phyloP scores from a whole-genome alignment of 2,329 filamentous ascomycete genomes.

The Penicillium sp. region DNA sequence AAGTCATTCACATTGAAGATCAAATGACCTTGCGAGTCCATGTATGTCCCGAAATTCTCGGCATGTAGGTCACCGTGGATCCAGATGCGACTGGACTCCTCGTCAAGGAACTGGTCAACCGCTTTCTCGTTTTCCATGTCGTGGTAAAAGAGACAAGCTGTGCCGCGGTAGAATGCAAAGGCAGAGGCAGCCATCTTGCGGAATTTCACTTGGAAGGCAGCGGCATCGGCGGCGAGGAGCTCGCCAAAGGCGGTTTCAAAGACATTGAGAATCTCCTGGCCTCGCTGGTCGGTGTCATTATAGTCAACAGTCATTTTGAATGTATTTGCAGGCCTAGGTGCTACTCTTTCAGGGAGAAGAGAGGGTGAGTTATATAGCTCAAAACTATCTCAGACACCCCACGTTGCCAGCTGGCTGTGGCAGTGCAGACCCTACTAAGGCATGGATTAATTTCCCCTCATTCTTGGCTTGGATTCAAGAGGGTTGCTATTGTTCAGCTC shows the following conservation, averaged over 20 bases:
- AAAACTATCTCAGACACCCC: not conserved
- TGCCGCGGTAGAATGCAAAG: constrained; percentile 28
- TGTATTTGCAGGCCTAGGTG: not conserved
- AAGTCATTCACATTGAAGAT: constrained; percentile 30
- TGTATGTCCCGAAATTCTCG: constrained; percentile 29
- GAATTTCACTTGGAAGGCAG: constrained; percentile 22
- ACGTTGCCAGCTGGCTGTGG: not conserved
- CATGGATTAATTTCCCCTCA: not conserved
- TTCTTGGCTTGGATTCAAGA: not conserved
- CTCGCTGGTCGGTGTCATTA: constrained; percentile 17
- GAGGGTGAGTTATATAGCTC: not conserved
- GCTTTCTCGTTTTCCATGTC: constrained; percentile 19
- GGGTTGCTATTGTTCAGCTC: not conserved
- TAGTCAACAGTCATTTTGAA: constrained; percentile 2
- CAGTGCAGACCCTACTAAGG: not conserved
- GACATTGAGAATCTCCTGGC: constrained; percentile 24
- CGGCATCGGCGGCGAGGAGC: constrained; percentile 16
- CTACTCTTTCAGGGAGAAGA: no score
- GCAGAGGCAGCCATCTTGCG: constrained; percentile 28
- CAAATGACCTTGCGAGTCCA: constrained; percentile 26
- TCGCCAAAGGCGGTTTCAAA: constrained; percentile 24
- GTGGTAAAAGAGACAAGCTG: constrained; percentile 25
- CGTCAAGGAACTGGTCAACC: constrained; percentile 17
- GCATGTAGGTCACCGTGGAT: constrained; percentile 28
- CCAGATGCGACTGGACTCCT: constrained; percentile 23